Evolutionary conservation across 768 basidiomycete genomes (phyloP), one percentile per base, ranked within the genome.

Genomic region (Lactarius hatsudake): DNA sequence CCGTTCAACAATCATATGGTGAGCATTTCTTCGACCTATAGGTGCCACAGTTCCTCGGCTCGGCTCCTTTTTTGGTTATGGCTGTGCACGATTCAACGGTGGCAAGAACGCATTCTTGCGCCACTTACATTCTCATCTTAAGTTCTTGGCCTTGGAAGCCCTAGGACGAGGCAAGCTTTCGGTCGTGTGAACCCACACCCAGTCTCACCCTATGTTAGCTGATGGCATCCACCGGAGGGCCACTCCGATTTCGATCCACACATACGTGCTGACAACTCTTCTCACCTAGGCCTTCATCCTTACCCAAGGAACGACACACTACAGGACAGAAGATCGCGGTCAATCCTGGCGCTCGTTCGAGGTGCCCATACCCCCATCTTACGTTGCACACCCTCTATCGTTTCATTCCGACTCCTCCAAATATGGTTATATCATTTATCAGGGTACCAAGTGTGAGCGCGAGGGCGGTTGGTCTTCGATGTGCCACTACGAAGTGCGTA

Each of bases 241-340:
- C 6, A 10, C 43, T 59, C 18, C 13, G 13, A 54, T 17, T 38
- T 51, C 26, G 15, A 40, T 38, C 2, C 23, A 28, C 43, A 65
- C 30, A 26, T 10, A 36, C 8, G 26, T 38, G 18, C 62, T 67
- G 57, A 67, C 36, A 1, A 28, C 38, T 56, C 26, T 59, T 62
- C 59, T 26, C 5, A 54, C 42, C 9, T 71, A 96, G 94, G 96
- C 93, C 0, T 98, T 97, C 75, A 87, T 91, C 42, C 79, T 99
- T 66, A 91, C 94, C 4, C 80, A 83, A 30, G 81, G 80, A n/a
- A 86, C 67, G 13, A 91, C 75, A 26, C 96, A 98, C 76, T 99
- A 92, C 77, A 87, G 90, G 38, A 95, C 97, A 2, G 84, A 87
- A 42, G 90, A 99, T 77, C 85, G 90, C 67, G 96, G 97, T 63